These are phyloP conservation scores for Paspalum vaginatum DNA, from an alignment of 176 grass and related monocot species.

Conservation along the genomic window DNA sequence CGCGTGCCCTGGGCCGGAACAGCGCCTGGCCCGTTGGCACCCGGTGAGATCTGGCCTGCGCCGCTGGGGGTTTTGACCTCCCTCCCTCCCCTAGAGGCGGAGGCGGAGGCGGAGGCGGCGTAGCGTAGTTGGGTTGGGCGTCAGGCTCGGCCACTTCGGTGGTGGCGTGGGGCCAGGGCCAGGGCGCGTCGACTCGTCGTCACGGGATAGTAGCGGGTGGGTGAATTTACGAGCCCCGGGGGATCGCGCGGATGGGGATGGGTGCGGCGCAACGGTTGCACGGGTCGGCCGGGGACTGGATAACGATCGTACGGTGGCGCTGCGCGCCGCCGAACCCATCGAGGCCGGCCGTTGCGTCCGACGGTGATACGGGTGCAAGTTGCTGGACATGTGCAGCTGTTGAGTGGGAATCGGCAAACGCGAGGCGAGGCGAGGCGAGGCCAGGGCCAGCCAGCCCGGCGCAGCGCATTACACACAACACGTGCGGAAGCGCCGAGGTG, in stretches of 20 bases:
- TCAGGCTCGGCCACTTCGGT: too few relatives aligned
- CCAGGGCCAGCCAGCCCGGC: too few relatives aligned
- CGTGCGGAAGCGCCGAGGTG: neutral
- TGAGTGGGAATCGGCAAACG: neutral
- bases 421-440: neutral
- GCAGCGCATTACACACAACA: too few relatives aligned
- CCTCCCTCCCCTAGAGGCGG: neutral
- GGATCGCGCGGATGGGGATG: too few relatives aligned
- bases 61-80: conserved; percentile 4
- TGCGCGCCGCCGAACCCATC: neutral
- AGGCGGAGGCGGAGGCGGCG: neutral
- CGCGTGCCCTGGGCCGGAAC: conserved; percentile 57
- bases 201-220: conserved; percentile 33
- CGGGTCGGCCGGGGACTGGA: neutral
- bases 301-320: conserved; percentile 29
- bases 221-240: conserved; percentile 12
- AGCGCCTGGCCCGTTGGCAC: conserved; percentile 24
- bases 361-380: too few relatives aligned
- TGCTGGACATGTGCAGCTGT: conserved; percentile 23
- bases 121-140: too few relatives aligned
- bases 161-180: too few relatives aligned
- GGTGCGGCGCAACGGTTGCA: too few relatives aligned
- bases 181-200: neutral
- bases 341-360: too few relatives aligned
- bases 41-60: neutral